Evolutionary conservation across 345 rosid species (phyloP).

Genomic region (Ceriops tagal): DNA sequence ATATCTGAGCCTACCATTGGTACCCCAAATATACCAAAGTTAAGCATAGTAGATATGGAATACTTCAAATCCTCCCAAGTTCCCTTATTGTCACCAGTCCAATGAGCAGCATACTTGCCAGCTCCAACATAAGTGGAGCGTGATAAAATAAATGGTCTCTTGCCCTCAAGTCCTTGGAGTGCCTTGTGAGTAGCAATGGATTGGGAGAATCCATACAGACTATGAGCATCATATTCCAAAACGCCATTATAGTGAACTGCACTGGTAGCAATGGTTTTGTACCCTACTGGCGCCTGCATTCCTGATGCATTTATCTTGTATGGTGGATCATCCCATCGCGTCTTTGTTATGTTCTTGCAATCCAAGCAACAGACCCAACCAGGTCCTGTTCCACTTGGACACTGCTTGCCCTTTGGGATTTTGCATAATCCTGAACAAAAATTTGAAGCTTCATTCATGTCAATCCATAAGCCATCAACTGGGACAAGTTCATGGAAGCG

Average conservation of each 20-base stretch:
- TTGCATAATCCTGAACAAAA: conserved; percentile 78
- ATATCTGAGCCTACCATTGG: conserved; percentile 98
- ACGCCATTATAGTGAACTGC: conserved; percentile 93
- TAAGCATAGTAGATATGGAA: conserved; percentile 84
- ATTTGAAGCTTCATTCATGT: conserved; percentile 97
- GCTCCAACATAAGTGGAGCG: conserved; percentile 92
- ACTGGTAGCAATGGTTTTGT: conserved; percentile 90
- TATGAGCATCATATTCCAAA: conserved; percentile 86
- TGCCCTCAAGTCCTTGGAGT: conserved; percentile 66
- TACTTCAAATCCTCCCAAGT: conserved; percentile 87
- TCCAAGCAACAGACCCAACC: conserved; percentile 96
- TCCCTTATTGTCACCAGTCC: conserved; percentile 96
- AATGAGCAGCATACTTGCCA: conserved; percentile 86
- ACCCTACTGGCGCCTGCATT: conserved; percentile 61
- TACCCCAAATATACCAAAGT: conserved; percentile 88
- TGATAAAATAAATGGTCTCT: conserved; percentile 82
- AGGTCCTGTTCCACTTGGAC: conserved; percentile 84
- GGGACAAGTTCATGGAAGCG: conserved; percentile 90
- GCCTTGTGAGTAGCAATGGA: conserved; percentile 85
- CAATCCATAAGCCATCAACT: conserved; percentile 89
- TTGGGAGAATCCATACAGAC: conserved; percentile 88
- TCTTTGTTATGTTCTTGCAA: conserved; percentile 85
- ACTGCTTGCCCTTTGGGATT: conserved; percentile 56
- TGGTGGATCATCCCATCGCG: conserved; percentile 94
- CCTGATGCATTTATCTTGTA: conserved; percentile 96